Evolutionary conservation across 192 early-diverging fungal species (phyloP).

Genomic region (Spizellomyces punctatus): DNA sequence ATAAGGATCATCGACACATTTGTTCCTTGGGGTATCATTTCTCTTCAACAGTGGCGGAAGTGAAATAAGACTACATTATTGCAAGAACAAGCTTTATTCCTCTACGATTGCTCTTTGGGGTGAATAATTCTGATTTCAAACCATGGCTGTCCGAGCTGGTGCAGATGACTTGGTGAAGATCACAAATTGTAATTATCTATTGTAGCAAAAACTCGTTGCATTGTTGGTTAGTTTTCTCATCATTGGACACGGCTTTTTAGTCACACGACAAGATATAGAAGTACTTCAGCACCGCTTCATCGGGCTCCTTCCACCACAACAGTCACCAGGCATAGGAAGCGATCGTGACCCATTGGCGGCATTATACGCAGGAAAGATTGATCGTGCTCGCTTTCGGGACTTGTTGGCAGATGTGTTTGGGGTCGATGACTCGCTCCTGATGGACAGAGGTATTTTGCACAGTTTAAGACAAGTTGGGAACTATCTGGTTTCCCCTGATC

Average conservation of each 20-base stretch:
- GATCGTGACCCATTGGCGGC: constrained; percentile 27
- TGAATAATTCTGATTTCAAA: too few relatives aligned
- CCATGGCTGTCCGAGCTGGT: too few relatives aligned
- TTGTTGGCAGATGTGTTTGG: constrained; percentile 61
- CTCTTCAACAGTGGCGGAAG: too few relatives aligned
- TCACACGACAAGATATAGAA: constrained; percentile 52
- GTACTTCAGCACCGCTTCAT: constrained; percentile 43
- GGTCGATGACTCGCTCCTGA: constrained; percentile 60
- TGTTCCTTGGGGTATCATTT: too few relatives aligned
- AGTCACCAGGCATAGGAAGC: constrained; percentile 1
- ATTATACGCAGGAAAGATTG: constrained; percentile 53
- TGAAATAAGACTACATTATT: too few relatives aligned
- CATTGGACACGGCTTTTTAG: constrained; percentile 13
- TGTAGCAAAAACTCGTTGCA: too few relatives aligned
- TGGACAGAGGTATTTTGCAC: constrained; percentile 55
- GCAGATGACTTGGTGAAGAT: too few relatives aligned
- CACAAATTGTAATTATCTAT: too few relatives aligned
- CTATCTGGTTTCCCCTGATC: not conserved
- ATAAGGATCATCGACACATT: too few relatives aligned
- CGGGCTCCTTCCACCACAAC: constrained; percentile 30
- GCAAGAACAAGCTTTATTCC: too few relatives aligned
- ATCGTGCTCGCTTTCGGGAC: constrained; percentile 58
- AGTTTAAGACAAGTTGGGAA: not conserved
- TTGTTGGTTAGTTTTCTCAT: too few relatives aligned
- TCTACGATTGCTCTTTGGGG: too few relatives aligned